Evolutionary conservation across 257 asterid species (phyloP), one percentile per base, ranked within the genome.

Genomic region (Phtheirospermum japonicum): DNA sequence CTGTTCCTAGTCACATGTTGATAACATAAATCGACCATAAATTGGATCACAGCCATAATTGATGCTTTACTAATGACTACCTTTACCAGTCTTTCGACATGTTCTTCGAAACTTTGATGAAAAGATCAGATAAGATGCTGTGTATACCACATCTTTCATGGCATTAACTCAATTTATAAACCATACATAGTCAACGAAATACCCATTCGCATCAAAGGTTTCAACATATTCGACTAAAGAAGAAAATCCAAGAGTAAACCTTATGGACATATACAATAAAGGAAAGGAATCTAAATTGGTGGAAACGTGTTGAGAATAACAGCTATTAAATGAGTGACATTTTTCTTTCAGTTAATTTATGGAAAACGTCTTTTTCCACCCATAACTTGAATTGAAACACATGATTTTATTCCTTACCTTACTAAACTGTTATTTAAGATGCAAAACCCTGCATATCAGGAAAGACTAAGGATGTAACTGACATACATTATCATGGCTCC

Each of bases 1-100:
- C 17, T 50, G 28, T 64, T 36, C 28, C 69, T 32, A 37, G 26
- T 32, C 68, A 26, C n/a, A 8, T 60, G 39, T 18, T n/a, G 16
- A 48, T 61, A 34, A 2, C 23, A 52, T 54, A 54, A 53, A 42
- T 54, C 32, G n/a, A 32, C 28, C 11, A 5, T 39, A 61, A 9
- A 32, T 20, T 10, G 55, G 9, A 46, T 17, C 40, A 19, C 14
- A 36, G 4, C 32, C 30, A 37, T 65, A 39, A 17, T 18, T 6
- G 2, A 1, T 19, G 37, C n/a, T 67, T 34, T 37, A 4, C 3
- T 23, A 23, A 23, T 17, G 26, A 36, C 30, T 23, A 36, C 26
- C 2, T 43, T 34, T 43, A 23, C 26, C 31, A 28, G 43, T 46
- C 56, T 13, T 50, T 17, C 32, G 14, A 36, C 42, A 55, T 30